Evolutionary conservation across 208 protist genomes (phyloP), one percentile per base, ranked within the genome.

Genomic region (Crithidia brevicula): DNA sequence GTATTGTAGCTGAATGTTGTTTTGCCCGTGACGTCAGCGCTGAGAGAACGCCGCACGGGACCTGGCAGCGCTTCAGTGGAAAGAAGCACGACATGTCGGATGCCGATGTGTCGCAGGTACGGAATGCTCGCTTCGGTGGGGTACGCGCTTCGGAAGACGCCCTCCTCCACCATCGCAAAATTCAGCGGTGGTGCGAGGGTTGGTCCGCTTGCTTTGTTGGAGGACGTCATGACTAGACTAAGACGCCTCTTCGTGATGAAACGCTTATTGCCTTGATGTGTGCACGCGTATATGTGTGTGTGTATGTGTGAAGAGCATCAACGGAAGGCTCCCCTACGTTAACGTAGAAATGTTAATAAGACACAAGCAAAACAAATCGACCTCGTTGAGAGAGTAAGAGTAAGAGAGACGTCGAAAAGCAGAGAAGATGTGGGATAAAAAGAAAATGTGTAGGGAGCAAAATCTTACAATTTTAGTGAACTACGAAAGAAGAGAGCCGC

Each of bases 121-220:
- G 84, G 74, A 22, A 96, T 73, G 67, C 85, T 88, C 0, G 64
- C 74, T 43, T 82, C 77, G 3, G 77, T 80, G 0, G 93, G 93
- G 68, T 96, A 96, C 20, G 88, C 91, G 51, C 90, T 94, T 13
- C 93, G 72, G 63, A 92, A 96, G 7, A 97, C 68, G 42, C 83
- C 86, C 5, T 74, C 76, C 59, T 89, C 80, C 23, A 97, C 89
- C 71, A 84, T 63, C 7, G 89, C 80, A 63, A 97, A 97, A 65
- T 93, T 93, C 2, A 67, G 50, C 25, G 93, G 91, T 18, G 91
- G 89, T 10, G 71, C 52, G 62, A 81, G 83, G 36, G 67, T 11
- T 9, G 68, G 34, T 9, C 62, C 27, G 49, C 40, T 57, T 36
- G 63, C 4, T 43, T 54, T 65, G 31, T 20, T 54, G 1, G 46